These are phyloP conservation scores for Tolypocladium pustulatum DNA, from an alignment of 2,329 filamentous ascomycete species.

Conservation along the genomic window DNA sequence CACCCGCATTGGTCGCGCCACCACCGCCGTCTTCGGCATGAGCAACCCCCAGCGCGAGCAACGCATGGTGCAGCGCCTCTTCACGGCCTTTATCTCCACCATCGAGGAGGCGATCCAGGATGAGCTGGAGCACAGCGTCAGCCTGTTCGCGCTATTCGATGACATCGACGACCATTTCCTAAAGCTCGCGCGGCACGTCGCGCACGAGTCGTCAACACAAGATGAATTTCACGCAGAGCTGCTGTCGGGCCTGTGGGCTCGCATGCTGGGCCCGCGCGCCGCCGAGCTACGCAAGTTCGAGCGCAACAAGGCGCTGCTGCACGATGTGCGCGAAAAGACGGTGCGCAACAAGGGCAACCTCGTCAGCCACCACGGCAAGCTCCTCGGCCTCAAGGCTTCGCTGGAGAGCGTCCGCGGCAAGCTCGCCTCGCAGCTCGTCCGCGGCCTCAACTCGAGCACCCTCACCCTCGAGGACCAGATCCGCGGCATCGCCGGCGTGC, in stretches of 20 bases:
- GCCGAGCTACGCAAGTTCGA: constrained; percentile 79
- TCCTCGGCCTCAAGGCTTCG: constrained; percentile 75
- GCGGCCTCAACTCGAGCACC: constrained; percentile 56
- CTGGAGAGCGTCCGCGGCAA: constrained; percentile 77
- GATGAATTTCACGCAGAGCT: constrained; percentile 73
- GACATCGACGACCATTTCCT: constrained; percentile 83
- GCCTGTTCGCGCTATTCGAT: constrained; percentile 83
- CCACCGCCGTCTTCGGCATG: constrained; percentile 67
- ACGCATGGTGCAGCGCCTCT: constrained; percentile 73
- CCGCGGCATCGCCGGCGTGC: constrained; percentile 67
- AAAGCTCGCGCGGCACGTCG: constrained; percentile 75
- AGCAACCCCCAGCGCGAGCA: constrained; percentile 74
- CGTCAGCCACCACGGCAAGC: constrained; percentile 74
- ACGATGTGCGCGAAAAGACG: constrained; percentile 69
- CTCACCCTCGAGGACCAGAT: constrained; percentile 80
- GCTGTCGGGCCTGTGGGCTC: constrained; percentile 76
- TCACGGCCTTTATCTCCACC: constrained; percentile 70
- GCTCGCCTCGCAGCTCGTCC: constrained; percentile 73
- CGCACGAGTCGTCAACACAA: constrained; percentile 72
- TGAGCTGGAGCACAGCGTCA: constrained; percentile 70
- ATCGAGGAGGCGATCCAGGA: constrained; percentile 82
- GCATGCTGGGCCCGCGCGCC: constrained; percentile 67
- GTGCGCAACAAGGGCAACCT: constrained; percentile 80
- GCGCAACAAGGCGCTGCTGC: constrained; percentile 73
- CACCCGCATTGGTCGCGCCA: constrained; percentile 57